Evolutionary conservation across 352 stramenopile species (phyloP), one percentile per base, ranked within the genome.

Genomic region (Phytophthora brassicae): DNA sequence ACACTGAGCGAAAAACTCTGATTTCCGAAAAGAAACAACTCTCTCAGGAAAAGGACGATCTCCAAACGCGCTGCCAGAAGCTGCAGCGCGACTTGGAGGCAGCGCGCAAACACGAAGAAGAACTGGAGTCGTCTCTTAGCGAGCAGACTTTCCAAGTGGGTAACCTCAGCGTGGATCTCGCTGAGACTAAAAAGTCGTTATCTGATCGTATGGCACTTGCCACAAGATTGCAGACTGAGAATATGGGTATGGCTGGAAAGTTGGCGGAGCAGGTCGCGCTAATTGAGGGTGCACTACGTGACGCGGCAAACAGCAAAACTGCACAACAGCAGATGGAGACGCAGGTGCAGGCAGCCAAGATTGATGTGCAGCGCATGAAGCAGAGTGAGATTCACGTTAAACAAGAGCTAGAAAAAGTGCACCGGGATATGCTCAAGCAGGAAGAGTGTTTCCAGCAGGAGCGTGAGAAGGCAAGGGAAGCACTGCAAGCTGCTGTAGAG

Each of bases 161-260:
- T 17, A 85, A 90, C 28, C 44, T 94, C 62, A 86, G 79, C 56
- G 77, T 86, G 26, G 79, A 93, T 49, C 54, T 93, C 35, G 77
- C 84, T 4, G 84, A 94, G 52, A 90, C 82, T 8, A 92, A 92
- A 53, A 94, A 93, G 44, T 74, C 83, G 13, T 57, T 92, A n/a
- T 95, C 88, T 3, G 86, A 95, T 53, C 78, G 83, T 12, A 92
- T 88, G 69, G 83, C 84, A 6, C 72, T 92, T 17, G 86, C 86
- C 11, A 89, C 88, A 26, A 84, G 86, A 9, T 64, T 94, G 58
- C 82, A 94, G 55, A 91, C 83, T 0, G 87, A 95, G 49, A 94
- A 95, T 60, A 92, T 94, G 79, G 73, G 72, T 1, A 88, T 91
- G 28, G 82, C 85, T n/a, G 78, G 81, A 17, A 91, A 89, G 35